Conservation (phyloP, 139 green algal species). For the Parachlorella kessleri region DNA sequence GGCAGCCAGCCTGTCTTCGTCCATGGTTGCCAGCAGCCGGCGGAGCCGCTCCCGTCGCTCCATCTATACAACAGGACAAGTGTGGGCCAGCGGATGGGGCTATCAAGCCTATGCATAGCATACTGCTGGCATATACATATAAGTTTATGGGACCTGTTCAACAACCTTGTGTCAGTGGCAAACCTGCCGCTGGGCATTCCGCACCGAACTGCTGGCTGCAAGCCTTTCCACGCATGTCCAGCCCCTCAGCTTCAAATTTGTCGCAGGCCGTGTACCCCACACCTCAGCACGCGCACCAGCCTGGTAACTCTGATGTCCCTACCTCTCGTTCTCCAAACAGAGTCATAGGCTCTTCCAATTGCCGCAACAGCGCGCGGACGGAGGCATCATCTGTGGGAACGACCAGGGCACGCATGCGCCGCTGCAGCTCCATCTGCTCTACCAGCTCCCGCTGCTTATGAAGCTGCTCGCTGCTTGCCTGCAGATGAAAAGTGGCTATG, state of each 20-base stretch:
- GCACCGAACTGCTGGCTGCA: too few species aligned
- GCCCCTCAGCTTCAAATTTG: too few species aligned
- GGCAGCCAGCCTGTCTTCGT: conserved; percentile 53
- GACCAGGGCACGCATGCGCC: conserved; percentile 63
- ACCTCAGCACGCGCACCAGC: too few species aligned
- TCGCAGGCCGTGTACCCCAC: too few species aligned
- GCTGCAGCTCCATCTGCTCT: conserved; percentile 74
- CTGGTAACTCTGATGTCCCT: too few species aligned
- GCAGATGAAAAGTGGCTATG: too few species aligned
- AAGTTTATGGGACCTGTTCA: too few species aligned
- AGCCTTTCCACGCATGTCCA: too few species aligned
- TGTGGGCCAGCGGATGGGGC: not conserved
- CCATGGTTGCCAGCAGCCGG: conserved; percentile 74
- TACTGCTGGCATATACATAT: too few species aligned
- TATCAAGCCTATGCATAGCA: too few species aligned
- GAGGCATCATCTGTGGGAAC: conserved; percentile 79
- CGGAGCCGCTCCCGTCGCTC: conserved; percentile 91
- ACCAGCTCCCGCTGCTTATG: conserved; percentile 73
- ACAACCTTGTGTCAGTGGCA: too few species aligned
- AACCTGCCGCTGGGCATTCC: too few species aligned
- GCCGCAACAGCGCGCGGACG: conserved; percentile 77
- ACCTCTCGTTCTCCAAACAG: conserved; percentile 96
- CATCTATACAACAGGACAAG: conserved; percentile 49
- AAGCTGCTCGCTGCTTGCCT: conserved; percentile 41
- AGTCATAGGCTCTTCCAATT: conserved; percentile 89